Evolutionary conservation across 1,139 yeast genomes (phyloP).

Genomic region (Candida gigantensis): DNA sequence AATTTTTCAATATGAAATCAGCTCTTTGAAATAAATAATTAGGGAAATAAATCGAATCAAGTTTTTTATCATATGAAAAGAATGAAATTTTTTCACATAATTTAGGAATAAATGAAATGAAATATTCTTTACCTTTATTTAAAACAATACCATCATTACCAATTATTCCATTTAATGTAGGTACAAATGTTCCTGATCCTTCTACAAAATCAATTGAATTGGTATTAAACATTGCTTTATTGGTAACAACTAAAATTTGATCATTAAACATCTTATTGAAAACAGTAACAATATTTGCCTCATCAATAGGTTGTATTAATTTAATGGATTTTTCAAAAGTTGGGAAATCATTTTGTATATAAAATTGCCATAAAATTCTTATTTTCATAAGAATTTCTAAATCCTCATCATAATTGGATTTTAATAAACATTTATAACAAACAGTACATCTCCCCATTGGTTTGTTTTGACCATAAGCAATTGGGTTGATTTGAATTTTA

Average conservation of each 20-base stretch:
- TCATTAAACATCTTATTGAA: constrained; percentile 21
- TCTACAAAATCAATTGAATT: constrained; percentile 9
- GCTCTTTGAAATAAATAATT: constrained; percentile 12
- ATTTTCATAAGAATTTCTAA: constrained; percentile 18
- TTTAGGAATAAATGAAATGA: constrained; percentile 20
- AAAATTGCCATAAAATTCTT: constrained; percentile 21
- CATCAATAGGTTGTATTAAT: constrained; percentile 10
- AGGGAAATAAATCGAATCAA: constrained; percentile 19
- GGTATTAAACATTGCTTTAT: constrained; percentile 11
- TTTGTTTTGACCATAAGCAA: constrained; percentile 18
- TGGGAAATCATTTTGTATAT: constrained; percentile 17
- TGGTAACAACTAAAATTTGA: constrained; percentile 13
- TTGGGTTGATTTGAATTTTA: constrained; percentile 14
- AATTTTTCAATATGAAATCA: constrained; percentile 7
- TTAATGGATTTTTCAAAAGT: constrained; percentile 13
- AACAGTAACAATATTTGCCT: constrained; percentile 9
- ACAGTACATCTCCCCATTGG: constrained; percentile 5
- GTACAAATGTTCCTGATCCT: constrained; percentile 17
- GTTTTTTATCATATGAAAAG: constrained; percentile 9
- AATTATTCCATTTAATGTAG: constrained; percentile 13
- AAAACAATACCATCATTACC: constrained; percentile 13
- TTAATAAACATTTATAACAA: constrained; percentile 21
- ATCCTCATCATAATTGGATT: constrained; percentile 9
- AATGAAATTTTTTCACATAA: constrained; percentile 7
- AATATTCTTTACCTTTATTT: constrained; percentile 10